These are phyloP conservation scores for Hyphopichia wangnamkhiaoensis DNA, from an alignment of 1,139 yeast species.

Conservation along the genomic window DNA sequence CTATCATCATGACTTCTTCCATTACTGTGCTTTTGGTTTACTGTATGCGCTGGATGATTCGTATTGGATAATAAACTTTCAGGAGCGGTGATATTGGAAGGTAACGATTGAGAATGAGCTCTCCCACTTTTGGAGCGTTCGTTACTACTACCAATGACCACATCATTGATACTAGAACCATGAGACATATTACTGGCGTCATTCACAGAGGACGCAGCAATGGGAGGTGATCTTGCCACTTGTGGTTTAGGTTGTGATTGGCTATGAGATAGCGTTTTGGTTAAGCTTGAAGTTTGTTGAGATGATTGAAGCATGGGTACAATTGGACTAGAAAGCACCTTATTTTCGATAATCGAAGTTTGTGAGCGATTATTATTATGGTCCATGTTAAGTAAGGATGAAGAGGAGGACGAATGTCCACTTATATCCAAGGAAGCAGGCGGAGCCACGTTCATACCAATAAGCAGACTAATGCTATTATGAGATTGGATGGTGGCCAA, in stretches of 20 bases:
- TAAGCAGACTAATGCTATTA: neutral
- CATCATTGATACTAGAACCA: neutral
- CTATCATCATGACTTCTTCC: neutral
- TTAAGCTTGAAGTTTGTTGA: constrained; percentile 6
- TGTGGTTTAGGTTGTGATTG: neutral
- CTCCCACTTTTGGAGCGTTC: constrained; percentile 12
- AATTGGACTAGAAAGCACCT: constrained; percentile 37
- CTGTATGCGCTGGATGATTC: neutral
- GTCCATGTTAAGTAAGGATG: constrained; percentile 8
- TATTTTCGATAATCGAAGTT: constrained; percentile 22
- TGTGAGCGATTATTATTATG: constrained; percentile 10
- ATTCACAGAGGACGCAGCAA: neutral
- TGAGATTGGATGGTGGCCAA: neutral
- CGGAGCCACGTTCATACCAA: neutral
- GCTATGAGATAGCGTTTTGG: neutral
- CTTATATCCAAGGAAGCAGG: neutral
- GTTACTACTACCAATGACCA: neutral
- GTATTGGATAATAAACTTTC: neutral
- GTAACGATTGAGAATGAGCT: constrained; percentile 40
- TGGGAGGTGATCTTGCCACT: too few relatives aligned
- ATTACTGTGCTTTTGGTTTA: constrained; percentile 4
- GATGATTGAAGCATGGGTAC: constrained; percentile 22
- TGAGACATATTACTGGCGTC: neutral
- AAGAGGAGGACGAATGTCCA: constrained; percentile 6
- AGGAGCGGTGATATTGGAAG: constrained; percentile 16